Base-by-base conservation (phyloP, 495 filamentous ascomycete species). In the Barbatosphaeria neglecta region DNA sequence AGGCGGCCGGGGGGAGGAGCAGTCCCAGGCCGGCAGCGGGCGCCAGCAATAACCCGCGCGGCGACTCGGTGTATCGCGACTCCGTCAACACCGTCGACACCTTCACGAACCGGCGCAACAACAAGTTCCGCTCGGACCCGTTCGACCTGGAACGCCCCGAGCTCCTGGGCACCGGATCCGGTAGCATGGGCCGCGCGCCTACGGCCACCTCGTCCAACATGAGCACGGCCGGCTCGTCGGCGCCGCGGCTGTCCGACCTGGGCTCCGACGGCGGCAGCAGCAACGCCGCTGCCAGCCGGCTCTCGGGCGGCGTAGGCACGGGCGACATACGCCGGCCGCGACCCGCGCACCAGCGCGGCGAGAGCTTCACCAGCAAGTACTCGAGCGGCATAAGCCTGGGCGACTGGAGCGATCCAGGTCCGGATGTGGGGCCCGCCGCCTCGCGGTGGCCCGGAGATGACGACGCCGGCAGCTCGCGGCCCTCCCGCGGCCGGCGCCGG, bases 141-240 rank as follows among this genome's bases (percentile, higher is more conserved):
- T 84, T 83, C 50, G 81, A 84, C 51, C 61, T 83, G 1, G 78
- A 83, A 43, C 62, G 68, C 22, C 75, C 76, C 13, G 71, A 73
- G 46, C 59, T 75, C 4, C 54, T 71, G 27, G 58, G 50, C 0
- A 53, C 55, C 38, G 56, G 48, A 11, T n/a, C n/a, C n/a, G n/a
- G n/a, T n/a, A n/a, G n/a, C n/a, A n/a, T n/a, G n/a, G 54, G 52
- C 22, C 37, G 25, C 6, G 44, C 39, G 10, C 46, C 37, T 25
- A 54, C 33, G 42, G 51, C 22, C 40, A 51, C 46, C 40, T 54
- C 40, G 22, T 54, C 43, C 44, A 51, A 56, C 41, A 51, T 45
- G 15, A 47, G 50, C 19, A 57, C 43, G 17, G 52, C 44, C n/a
- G 54, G 47, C 33, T 53, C 39, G 57, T 41, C 42, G 41, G 38